phyloP scores from a whole-genome alignment of 225 moss, liverwort and hornwort genomes.

The Physcomitrellopsis africana region DNA sequence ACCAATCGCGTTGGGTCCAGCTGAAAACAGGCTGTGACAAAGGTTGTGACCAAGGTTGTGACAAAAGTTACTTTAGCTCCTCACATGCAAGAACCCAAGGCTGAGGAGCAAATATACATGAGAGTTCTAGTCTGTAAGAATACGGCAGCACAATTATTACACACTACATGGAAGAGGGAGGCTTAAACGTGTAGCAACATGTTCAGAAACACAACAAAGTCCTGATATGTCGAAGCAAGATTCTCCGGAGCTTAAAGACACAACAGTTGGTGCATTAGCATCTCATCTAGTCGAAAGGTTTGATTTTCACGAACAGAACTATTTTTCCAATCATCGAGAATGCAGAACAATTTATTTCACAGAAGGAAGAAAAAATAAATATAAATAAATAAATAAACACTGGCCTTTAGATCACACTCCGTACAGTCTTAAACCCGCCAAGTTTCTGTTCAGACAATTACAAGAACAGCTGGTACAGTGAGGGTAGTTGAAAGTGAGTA shows the following conservation, averaged over 20 bases:
- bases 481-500: no score
- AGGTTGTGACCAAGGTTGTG: neutral
- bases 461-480: no score
- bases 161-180: neutral
- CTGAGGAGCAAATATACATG: conserved; percentile 13
- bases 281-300: neutral
- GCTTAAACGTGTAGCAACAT: neutral
- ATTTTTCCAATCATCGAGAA: neutral
- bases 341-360: neutral
- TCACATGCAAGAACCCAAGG: conserved; percentile 14
- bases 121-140: neutral
- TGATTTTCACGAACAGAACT: neutral
- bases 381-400: no score
- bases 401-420: neutral
- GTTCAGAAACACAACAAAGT: neutral
- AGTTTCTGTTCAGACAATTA: neutral
- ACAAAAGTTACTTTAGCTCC: conserved; percentile 28
- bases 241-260: neutral
- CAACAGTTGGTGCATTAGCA: neutral
- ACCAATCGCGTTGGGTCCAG: conserved; percentile 21
- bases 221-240: neutral
- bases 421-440: neutral
- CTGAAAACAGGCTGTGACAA: conserved; percentile 32
- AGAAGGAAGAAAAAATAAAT: neutral
- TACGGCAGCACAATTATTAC: neutral